These are phyloP conservation scores for Podaxis mareebaensis DNA, from an alignment of 768 basidiomycete species.

Conservation along the genomic window DNA sequence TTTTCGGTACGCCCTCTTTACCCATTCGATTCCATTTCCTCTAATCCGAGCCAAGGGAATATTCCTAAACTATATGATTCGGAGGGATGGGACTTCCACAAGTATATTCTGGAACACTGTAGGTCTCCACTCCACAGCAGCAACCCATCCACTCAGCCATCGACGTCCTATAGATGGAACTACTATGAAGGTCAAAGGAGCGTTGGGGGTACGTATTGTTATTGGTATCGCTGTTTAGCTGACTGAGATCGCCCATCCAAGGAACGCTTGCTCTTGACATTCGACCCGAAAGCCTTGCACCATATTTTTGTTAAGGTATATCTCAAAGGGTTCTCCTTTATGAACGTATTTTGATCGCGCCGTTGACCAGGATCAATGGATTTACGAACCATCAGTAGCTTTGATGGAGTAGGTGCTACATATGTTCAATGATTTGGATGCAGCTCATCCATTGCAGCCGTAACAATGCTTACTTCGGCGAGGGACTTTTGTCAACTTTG, in stretches of 20 bases:
- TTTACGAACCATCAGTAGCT: slow-evolving; percentile 29
- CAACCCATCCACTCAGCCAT: not conserved
- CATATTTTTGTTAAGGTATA: slow-evolving; percentile 46
- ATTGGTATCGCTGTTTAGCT: not conserved
- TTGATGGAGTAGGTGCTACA: slow-evolving; percentile 27
- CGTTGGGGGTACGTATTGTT: slow-evolving; percentile 33
- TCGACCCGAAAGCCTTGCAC: slow-evolving; percentile 46
- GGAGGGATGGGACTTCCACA: slow-evolving; percentile 39
- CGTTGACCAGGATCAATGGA: slow-evolving; percentile 30
- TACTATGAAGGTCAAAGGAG: slow-evolving; percentile 33
- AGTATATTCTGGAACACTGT: slow-evolving; percentile 34
- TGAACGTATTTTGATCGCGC: not conserved
- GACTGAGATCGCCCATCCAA: slow-evolving; percentile 12
- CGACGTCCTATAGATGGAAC: slow-evolving; percentile 28
- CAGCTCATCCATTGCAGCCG: slow-evolving; percentile 18
- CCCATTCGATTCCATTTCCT: not conserved
- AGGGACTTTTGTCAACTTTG: slow-evolving; percentile 23
- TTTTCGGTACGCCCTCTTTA: slow-evolving; percentile 28
- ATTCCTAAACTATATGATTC: slow-evolving; percentile 32
- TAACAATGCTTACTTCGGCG: slow-evolving; percentile 20
- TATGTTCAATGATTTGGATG: slow-evolving; percentile 6
- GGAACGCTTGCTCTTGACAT: slow-evolving; percentile 38
- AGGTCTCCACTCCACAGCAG: not conserved
- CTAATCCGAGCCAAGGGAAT: slow-evolving; percentile 28
- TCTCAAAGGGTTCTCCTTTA: not conserved